Evolutionary conservation across 177 flowering plant species (phyloP).

Genomic region (Vitis hybrid): DNA sequence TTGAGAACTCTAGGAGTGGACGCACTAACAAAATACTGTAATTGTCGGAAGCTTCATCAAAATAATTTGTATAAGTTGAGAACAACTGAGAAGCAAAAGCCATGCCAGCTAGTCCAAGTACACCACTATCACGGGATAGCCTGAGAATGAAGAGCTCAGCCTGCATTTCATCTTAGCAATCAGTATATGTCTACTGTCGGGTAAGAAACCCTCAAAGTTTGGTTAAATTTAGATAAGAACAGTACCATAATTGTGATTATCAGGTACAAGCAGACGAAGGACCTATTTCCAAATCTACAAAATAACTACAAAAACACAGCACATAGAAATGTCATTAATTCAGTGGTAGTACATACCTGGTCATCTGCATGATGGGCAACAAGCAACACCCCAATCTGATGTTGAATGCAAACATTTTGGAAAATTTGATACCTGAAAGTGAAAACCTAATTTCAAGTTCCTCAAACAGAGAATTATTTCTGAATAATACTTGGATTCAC

Average conservation of each 20-base stretch:
- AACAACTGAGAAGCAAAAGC: conserved; percentile 77
- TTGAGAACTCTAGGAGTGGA: conserved; percentile 77
- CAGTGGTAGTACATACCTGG: conserved; percentile 50
- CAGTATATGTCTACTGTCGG: conserved; percentile 1
- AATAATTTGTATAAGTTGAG: conserved; percentile 25
- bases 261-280: too few relatives aligned
- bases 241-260: background rate
- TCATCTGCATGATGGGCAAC: conserved; percentile 98
- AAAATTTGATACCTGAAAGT: conserved; percentile 72
- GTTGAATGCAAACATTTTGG: conserved; percentile 57
- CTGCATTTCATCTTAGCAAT: conserved; percentile 41
- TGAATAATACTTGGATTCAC: background rate
- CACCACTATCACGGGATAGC: conserved; percentile 87
- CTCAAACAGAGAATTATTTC: background rate
- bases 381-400: conserved; percentile 65
- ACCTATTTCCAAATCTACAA: too few relatives aligned
- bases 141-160: conserved; percentile 88
- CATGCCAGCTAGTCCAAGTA: conserved; percentile 95
- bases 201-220: background rate
- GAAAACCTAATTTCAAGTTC: background rate
- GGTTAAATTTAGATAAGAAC: background rate
- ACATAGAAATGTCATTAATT: too few relatives aligned
- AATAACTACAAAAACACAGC: too few relatives aligned
- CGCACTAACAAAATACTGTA: conserved; percentile 65
- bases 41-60: conserved; percentile 28